A percentile compares a stretch with the other conserved stretches of the same genome.
These are phyloP conservation scores for Euphorbia neoarborescens DNA, from an alignment of 441 rosid species.

Conservation along the genomic window DNA sequence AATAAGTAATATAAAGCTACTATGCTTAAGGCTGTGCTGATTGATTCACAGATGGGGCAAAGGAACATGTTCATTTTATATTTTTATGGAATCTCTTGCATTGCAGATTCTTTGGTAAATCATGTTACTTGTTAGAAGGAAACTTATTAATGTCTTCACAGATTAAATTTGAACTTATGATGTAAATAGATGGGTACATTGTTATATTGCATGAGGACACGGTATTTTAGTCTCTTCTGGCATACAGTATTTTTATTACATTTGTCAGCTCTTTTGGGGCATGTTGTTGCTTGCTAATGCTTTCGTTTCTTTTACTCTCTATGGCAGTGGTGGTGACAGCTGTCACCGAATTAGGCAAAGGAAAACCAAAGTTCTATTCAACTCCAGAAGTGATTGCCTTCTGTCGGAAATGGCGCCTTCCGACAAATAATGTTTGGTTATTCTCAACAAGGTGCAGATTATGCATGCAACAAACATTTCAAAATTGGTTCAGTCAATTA, in stretches of 20 bases:
- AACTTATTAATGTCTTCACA: neutral
- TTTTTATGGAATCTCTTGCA: neutral
- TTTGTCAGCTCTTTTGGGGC: neutral
- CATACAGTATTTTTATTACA: neutral
- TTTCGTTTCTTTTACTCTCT: constrained; percentile 18
- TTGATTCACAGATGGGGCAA: neutral
- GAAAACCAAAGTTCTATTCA: constrained; percentile 88
- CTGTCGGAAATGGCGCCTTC: constrained; percentile 83
- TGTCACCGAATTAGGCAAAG: constrained; percentile 75
- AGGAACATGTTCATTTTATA: neutral
- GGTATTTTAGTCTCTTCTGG: neutral
- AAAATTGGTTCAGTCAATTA: neutral
- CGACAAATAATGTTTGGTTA: constrained; percentile 90
- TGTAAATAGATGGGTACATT: neutral
- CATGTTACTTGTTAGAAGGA: neutral
- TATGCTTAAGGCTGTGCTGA: neutral
- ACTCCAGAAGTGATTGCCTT: constrained; percentile 82
- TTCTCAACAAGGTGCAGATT: constrained; percentile 70
- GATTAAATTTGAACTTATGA: neutral
- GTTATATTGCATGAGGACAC: neutral
- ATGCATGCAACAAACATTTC: neutral
- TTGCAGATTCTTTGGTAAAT: neutral
- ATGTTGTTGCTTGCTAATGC: constrained; percentile 7
- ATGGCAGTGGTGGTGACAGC: constrained; percentile 89
- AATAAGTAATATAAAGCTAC: neutral